Evolutionary conservation across 352 stramenopile species (phyloP).

Genomic region (Phytophthora ramorum): DNA sequence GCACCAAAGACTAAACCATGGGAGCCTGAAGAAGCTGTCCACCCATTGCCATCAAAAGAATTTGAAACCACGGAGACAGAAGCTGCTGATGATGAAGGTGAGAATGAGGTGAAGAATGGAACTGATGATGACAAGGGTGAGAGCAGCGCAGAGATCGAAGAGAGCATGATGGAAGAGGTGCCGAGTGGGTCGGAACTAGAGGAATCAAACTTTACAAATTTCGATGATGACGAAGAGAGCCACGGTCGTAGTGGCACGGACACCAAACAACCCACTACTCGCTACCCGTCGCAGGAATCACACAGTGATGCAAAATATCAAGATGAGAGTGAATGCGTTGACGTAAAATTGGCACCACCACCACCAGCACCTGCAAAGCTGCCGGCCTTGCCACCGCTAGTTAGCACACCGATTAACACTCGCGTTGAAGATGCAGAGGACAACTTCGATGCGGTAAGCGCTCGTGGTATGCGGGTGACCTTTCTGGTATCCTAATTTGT

Average conservation of each 20-base stretch:
- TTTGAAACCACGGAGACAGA: not conserved
- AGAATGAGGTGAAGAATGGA: not conserved
- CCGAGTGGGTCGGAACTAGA: conserved; percentile 63
- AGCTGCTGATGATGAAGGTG: conserved; percentile 7
- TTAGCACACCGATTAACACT: conserved; percentile 3
- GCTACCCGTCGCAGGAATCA: conserved; percentile 6
- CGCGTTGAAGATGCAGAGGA: conserved; percentile 43
- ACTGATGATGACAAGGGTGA: conserved; percentile 16
- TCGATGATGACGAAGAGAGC: conserved; percentile 20
- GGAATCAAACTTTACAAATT: conserved; percentile 52
- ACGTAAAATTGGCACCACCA: conserved; percentile 36
- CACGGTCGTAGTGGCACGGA: conserved; percentile 16
- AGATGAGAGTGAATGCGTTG: conserved; percentile 31
- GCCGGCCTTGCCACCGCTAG: conserved; percentile 30
- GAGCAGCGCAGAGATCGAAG: conserved; percentile 50
- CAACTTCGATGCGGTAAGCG: conserved; percentile 62
- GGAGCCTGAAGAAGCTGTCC: conserved; percentile 13
- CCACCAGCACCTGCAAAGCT: conserved; percentile 33
- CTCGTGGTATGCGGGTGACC: not conserved
- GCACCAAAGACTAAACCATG: not conserved
- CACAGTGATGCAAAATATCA: conserved; percentile 25
- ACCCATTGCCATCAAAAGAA: conserved; percentile 4
- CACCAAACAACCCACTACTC: conserved; percentile 5
- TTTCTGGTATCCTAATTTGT: conserved; percentile 3
- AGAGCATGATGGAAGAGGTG: conserved; percentile 62